phyloP scores from a whole-genome alignment of 2,329 filamentous ascomycete species.

The Curvularia sp. region DNA sequence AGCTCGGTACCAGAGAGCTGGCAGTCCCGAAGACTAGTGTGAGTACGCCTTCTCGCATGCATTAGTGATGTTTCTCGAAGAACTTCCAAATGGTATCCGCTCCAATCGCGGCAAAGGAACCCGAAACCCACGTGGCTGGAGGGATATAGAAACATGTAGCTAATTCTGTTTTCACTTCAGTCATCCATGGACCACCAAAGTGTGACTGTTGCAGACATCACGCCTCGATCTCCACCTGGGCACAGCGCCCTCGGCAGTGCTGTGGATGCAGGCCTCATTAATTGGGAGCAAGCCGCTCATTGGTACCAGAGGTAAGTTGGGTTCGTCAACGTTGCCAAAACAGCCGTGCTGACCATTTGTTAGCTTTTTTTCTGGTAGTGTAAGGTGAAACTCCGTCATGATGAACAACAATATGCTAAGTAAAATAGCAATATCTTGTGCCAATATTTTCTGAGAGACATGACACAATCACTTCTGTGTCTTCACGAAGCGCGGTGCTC shows the following conservation, averaged over 20 bases:
- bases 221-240: constrained; percentile 9
- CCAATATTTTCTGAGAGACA: constrained; percentile 56
- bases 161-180: constrained; percentile 7
- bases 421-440: constrained; percentile 56
- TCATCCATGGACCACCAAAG: constrained; percentile 5
- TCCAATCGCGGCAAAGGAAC: background rate
- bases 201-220: constrained; percentile 2
- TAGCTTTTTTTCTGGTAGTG: constrained; percentile 44
- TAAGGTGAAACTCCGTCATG: constrained; percentile 11
- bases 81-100: background rate
- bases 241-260: constrained; percentile 24
- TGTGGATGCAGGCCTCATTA: constrained; percentile 35
- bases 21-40: constrained; percentile 6
- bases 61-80: background rate
- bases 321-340: background rate
- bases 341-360: constrained; percentile 8
- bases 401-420: constrained; percentile 2
- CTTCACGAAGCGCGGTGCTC: constrained; percentile 57
- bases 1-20: constrained; percentile 4
- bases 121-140: background rate
- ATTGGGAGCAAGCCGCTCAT: constrained; percentile 34
- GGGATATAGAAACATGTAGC: background rate
- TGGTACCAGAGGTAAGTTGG: constrained; percentile 35
- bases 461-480: constrained; percentile 57
- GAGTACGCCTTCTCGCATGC: background rate